Percentiles rank a stretch among this genome's conserved stretches.
phyloP scores from a whole-genome alignment of 2,329 filamentous ascomycete species.

The Rutstroemia sp. region DNA sequence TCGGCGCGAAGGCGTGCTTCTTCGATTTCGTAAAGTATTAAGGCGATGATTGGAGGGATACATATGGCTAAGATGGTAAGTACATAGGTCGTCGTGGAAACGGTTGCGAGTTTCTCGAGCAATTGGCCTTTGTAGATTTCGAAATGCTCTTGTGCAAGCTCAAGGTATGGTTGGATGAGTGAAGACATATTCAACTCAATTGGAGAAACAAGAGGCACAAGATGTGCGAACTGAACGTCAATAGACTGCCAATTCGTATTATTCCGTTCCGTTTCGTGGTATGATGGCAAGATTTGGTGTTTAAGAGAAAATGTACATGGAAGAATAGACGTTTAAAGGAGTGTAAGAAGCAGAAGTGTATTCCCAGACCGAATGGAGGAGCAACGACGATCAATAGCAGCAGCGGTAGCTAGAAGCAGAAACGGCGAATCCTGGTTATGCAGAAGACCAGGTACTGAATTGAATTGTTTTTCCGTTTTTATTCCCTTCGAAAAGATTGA shows the following conservation, averaged over 20 bases:
- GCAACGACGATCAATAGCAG: constrained; percentile 1
- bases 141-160: constrained; percentile 22
- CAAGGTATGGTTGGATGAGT: constrained; percentile 22
- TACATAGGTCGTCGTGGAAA: constrained; percentile 28
- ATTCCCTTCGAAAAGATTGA: neutral
- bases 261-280: neutral
- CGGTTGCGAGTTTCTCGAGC: constrained; percentile 20
- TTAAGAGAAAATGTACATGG: constrained; percentile 26
- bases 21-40: constrained; percentile 28
- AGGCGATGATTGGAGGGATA: constrained; percentile 26
- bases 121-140: constrained; percentile 24
- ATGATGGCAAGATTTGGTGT: neutral
- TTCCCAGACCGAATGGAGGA: constrained; percentile 3
- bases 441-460: neutral
- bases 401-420: neutral
- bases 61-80: constrained; percentile 27
- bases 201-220: constrained; percentile 16
- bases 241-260: constrained; percentile 10
- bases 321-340: constrained; percentile 18
- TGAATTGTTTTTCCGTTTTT: neutral
- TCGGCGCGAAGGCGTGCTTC: constrained; percentile 26
- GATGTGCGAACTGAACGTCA: constrained; percentile 22
- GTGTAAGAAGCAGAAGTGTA: constrained; percentile 17
- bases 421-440: neutral
- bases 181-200: constrained; percentile 18